Evolutionary conservation across 2,329 filamentous ascomycete species (phyloP).

Genomic region (Pyrenochaeta sp.): DNA sequence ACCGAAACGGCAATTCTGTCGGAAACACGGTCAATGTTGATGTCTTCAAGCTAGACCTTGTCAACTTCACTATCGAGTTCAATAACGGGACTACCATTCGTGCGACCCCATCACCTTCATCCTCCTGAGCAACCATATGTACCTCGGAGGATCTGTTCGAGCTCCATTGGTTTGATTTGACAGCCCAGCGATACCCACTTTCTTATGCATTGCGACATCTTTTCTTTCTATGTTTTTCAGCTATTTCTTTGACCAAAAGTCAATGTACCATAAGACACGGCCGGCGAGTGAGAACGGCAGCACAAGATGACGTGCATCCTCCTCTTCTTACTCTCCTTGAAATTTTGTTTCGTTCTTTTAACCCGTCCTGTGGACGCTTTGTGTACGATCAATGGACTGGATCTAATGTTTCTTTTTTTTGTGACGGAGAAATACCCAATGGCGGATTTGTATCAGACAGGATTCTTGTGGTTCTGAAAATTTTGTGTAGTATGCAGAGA

Average conservation of each 20-base stretch:
- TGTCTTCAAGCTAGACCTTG: constrained; percentile 42
- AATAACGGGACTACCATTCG: constrained; percentile 44
- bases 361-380: constrained; percentile 35
- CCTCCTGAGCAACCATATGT: constrained; percentile 2
- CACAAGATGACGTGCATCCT: constrained; percentile 4
- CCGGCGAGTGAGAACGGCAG: constrained; percentile 3
- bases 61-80: constrained; percentile 41
- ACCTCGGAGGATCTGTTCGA: background rate
- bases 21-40: constrained; percentile 38
- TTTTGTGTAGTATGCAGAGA: constrained; percentile 6
- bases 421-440: constrained; percentile 20
- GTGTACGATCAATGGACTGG: constrained; percentile 30
- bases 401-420: constrained; percentile 37
- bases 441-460: constrained; percentile 8
- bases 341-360: constrained; percentile 9
- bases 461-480: constrained; percentile 8
- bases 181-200: constrained; percentile 27
- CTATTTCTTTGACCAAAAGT: background rate
- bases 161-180: background rate
- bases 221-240: background rate
- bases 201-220: constrained; percentile 9
- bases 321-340: constrained; percentile 7
- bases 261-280: constrained; percentile 18
- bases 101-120: constrained; percentile 12
- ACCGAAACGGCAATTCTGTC: constrained; percentile 37